Evolutionary conservation across 1,284 basidiomycete species (phyloP).

Genomic region (Blastosporella zonata): DNA sequence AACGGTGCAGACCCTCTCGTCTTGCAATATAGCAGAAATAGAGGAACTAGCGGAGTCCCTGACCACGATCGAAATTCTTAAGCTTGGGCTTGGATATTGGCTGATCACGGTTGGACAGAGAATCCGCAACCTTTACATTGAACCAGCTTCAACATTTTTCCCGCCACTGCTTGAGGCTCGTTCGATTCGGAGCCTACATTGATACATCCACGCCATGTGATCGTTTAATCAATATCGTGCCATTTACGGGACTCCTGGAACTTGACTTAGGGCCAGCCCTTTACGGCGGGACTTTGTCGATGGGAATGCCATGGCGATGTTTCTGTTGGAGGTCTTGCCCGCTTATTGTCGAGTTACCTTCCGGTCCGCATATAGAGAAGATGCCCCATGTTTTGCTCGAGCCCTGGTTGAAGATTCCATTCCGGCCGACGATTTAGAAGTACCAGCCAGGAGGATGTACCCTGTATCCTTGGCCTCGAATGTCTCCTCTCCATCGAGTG

Average conservation of each 20-base stretch:
- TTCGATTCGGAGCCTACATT: not conserved
- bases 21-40: not conserved
- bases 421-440: too few species aligned
- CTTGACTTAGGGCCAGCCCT: not conserved
- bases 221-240: not conserved
- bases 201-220: not conserved
- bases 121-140: not conserved
- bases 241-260: not conserved
- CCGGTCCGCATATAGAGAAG: too few species aligned
- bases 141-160: not conserved
- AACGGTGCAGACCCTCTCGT: not conserved
- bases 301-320: not conserved
- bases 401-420: too few species aligned
- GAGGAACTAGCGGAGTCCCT: conserved; percentile 1
- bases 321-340: not conserved
- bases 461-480: too few species aligned
- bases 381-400: too few species aligned
- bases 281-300: not conserved
- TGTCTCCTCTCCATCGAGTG: too few species aligned
- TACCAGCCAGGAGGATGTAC: too few species aligned
- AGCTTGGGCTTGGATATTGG: not conserved
- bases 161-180: not conserved
- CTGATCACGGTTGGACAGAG: too few species aligned
- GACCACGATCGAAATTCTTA: not conserved
- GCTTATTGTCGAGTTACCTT: not conserved